These are phyloP conservation scores for Taphrina betulina DNA, from an alignment of 1,139 yeast species.

Conservation along the genomic window DNA sequence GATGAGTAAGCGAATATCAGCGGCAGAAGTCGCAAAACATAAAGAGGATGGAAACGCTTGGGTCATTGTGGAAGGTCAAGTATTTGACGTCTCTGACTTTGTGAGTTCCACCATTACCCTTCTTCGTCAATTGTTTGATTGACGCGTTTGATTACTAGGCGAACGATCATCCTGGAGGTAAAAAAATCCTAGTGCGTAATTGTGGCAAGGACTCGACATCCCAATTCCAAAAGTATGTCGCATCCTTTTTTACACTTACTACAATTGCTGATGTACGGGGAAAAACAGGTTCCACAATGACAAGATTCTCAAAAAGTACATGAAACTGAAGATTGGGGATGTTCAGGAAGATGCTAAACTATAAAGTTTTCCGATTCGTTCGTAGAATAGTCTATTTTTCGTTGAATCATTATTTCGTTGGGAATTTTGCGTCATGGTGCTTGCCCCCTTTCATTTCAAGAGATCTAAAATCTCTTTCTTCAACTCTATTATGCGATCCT, in stretches of 20 bases:
- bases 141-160: no score
- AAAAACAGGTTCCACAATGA: constrained; percentile 49
- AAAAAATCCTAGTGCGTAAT: constrained; percentile 63
- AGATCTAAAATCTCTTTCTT: neutral
- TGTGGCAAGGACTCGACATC: constrained; percentile 93
- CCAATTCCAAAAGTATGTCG: constrained; percentile 51
- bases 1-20: no score
- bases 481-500: neutral
- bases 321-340: constrained; percentile 46
- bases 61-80: constrained; percentile 83
- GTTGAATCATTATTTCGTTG: no score
- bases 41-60: constrained; percentile 46
- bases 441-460: no score
- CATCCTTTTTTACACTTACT: no score
- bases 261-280: no score
- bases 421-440: no score
- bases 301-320: constrained; percentile 46
- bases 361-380: no score
- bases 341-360: constrained; percentile 7
- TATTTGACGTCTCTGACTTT: constrained; percentile 66
- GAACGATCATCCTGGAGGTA: constrained; percentile 94
- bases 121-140: no score
- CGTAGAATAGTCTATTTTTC: no score
- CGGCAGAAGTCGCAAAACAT: neutral
- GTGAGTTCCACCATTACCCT: no score